Evolutionary conservation across 2,329 filamentous ascomycete species (phyloP).

Genomic region (Fusarium chlamydosporum): DNA sequence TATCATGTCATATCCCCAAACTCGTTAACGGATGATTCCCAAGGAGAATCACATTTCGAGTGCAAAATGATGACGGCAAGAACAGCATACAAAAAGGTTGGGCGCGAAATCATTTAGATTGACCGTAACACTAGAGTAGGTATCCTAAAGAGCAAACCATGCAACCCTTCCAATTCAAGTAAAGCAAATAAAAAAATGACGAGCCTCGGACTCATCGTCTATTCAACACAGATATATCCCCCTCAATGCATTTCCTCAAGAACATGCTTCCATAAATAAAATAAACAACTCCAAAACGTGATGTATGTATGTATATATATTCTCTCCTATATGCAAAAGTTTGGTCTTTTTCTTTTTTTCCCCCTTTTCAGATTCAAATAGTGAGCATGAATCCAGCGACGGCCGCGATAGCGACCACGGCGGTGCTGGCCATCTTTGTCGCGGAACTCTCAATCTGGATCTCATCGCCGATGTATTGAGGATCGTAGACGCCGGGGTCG

Average conservation of each 20-base stretch:
- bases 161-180: conserved; percentile 9
- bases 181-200: conserved; percentile 25
- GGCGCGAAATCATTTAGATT: conserved; percentile 38
- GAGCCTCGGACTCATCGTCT: conserved; percentile 30
- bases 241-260: conserved; percentile 34
- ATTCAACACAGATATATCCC: conserved; percentile 23
- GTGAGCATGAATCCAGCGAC: conserved; percentile 42
- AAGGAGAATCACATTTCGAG: not conserved
- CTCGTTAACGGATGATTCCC: too few relatives aligned
- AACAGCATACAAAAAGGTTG: not conserved
- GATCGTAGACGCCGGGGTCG: conserved; percentile 54
- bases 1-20: not conserved
- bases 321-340: conserved; percentile 14
- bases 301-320: conserved; percentile 11
- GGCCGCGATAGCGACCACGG: conserved; percentile 32
- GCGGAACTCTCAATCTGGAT: conserved; percentile 49
- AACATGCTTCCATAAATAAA: conserved; percentile 33
- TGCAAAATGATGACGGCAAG: not conserved
- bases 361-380: conserved; percentile 24
- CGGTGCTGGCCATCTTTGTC: conserved; percentile 31
- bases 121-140: conserved; percentile 20
- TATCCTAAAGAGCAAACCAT: conserved; percentile 34
- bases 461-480: conserved; percentile 47
- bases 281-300: conserved; percentile 37
- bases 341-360: not conserved